Percentiles rank a stretch among this genome's conserved stretches.
Evolutionary conservation across 495 filamentous ascomycete species (phyloP).

Genomic region (Pseudevernia furfuracea): DNA sequence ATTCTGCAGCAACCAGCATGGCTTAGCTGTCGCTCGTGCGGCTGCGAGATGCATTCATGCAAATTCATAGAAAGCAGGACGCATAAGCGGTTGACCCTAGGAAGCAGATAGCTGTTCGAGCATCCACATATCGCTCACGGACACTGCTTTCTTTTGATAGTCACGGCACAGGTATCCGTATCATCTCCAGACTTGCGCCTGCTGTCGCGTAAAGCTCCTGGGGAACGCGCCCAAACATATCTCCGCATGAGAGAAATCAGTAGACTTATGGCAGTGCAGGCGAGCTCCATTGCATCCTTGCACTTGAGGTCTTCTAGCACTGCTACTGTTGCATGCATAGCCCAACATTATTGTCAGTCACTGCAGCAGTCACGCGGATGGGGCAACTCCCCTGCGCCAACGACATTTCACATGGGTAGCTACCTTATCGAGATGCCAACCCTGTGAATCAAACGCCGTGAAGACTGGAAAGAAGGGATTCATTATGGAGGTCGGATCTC

Average conservation of each 20-base stretch:
- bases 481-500: not conserved
- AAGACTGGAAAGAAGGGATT: not conserved
- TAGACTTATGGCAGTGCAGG: not conserved
- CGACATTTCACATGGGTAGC: not conserved
- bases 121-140: not conserved
- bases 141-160: not conserved
- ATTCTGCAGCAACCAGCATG: not conserved
- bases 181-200: not conserved
- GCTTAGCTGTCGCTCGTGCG: constrained; percentile 8
- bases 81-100: no score
- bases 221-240: not conserved
- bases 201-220: not conserved
- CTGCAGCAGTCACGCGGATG: not conserved
- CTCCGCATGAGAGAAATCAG: not conserved
- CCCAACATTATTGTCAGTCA: not conserved
- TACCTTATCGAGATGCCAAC: not conserved
- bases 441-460: not conserved
- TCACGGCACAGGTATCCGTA: not conserved
- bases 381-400: not conserved
- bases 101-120: not conserved
- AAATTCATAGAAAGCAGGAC: not conserved
- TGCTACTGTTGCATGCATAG: not conserved
- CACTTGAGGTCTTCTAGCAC: not conserved
- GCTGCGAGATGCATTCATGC: constrained; percentile 12
- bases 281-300: not conserved